A percentile compares a stretch with the other conserved stretches of the same genome.
These are phyloP conservation scores for Trapa incisa DNA, from an alignment of 345 rosid genomes.

Conservation along the genomic window DNA sequence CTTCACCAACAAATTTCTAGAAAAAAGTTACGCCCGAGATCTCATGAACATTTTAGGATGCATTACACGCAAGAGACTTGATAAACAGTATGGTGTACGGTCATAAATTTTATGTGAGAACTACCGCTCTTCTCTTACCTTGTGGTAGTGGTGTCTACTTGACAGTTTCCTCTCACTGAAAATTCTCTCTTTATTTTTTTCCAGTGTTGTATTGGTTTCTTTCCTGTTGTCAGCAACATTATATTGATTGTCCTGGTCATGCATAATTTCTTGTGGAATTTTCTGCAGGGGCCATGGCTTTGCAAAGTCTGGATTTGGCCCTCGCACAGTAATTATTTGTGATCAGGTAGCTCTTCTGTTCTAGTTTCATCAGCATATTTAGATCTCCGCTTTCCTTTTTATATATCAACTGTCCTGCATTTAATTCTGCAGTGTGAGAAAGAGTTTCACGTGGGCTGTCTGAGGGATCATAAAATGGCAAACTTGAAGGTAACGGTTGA, in stretches of 20 bases:
- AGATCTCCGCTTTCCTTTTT: background rate
- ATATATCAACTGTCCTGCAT: constrained; percentile 7
- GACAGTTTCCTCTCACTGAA: background rate
- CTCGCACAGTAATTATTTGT: constrained; percentile 77
- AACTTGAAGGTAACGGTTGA: constrained; percentile 54
- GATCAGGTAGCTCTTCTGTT: constrained; percentile 53
- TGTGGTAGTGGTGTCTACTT: too few species aligned
- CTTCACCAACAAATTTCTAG: too few species aligned
- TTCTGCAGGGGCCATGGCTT: constrained; percentile 62
- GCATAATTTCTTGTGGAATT: background rate
- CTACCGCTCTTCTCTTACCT: too few species aligned
- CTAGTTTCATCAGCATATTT: background rate
- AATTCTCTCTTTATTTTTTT: background rate
- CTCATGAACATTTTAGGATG: too few species aligned
- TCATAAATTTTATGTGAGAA: background rate
- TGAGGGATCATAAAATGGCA: constrained; percentile 62
- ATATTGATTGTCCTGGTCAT: background rate
- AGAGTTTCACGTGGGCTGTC: constrained; percentile 91
- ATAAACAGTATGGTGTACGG: background rate
- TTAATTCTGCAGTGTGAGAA: constrained; percentile 61
- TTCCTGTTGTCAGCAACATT: background rate
- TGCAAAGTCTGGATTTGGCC: constrained; percentile 53
- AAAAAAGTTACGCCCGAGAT: too few species aligned
- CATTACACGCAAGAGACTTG: background rate
- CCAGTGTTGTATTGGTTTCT: background rate